Evolutionary conservation across 2,329 filamentous ascomycete species (phyloP), one percentile per base, ranked within the genome.

Genomic region (Arthrobotrys musiformis): DNA sequence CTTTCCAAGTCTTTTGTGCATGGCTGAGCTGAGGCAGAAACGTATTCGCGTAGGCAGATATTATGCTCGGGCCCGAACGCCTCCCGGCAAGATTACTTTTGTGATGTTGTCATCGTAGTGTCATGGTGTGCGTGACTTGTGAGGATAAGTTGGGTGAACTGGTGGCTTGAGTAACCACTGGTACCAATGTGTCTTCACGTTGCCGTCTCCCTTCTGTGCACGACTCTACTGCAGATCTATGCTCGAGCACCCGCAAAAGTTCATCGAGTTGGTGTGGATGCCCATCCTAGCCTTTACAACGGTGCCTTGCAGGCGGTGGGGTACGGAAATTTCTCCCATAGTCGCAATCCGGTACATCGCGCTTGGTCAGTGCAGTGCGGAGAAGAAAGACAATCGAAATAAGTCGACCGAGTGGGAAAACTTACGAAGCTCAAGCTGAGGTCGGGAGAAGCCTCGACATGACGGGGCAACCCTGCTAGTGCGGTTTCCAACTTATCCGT

Each of bases 251-350:
- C n/a, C 56, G n/a, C 62, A 35, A 56, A 56, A 50, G 30, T 26
- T 40, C 46, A 9, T 24, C 48, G 26, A 63, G 44, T 22, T 52
- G 63, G 70, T 75, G 70, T 75, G 70, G 70, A 63, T 17, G 70
- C 33, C 19, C 9, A 74, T 54, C 62, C 70, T 74, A 67, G 52
- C 54, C 30, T 44, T 75, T 75, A 63, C 70, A 75, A 62, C 70
- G 70, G 70, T 75, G 63, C 70, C 70, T 75, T 75, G 70, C 70
- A 75, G 70, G 54, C 61, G 28, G 70, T 63, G 70, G 70, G 70
- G 70, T 75, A 62, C 70, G 70, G 70, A 75, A 75, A 68, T 75
- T 75, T 75, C 70, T 75, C 62, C 70, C 35, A 75, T 48, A 54
- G 56, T 75, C 70, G 70, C 63, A 68, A 63, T 75, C 70, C 70